phyloP scores from a whole-genome alignment of 208 protist genomes.

The Leishmania arabica region DNA sequence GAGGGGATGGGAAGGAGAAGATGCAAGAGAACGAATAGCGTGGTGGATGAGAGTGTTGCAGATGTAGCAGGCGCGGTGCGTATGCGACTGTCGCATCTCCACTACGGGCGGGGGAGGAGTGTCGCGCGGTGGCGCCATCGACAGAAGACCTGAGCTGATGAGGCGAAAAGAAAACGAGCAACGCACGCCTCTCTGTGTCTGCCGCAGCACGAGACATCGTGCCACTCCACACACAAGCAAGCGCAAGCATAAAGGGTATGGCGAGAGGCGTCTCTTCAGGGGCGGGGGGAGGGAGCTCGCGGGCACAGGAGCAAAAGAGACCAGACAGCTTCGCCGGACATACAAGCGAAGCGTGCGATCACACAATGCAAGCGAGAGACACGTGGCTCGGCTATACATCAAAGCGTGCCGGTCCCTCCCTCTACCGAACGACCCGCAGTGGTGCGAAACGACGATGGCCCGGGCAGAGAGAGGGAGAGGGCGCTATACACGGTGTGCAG shows the following conservation, averaged over 20 bases:
- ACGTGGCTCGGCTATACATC: conserved; percentile 2
- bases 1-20: neutral
- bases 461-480: neutral
- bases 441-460: too few relatives aligned
- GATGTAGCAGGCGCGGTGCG: neutral
- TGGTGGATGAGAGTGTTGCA: neutral
- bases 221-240: neutral
- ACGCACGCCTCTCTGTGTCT: neutral
- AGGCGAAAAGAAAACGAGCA: neutral
- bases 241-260: neutral
- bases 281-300: neutral
- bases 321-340: neutral
- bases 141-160: neutral
- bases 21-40: neutral
- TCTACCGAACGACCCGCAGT: neutral
- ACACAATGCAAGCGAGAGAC: neutral
- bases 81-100: neutral
- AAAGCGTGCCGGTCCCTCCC: neutral
- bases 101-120: neutral
- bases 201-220: neutral
- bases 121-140: neutral
- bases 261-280: neutral
- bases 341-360: neutral
- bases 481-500: neutral
- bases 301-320: neutral